Evolutionary conservation across 371 early-diverging fungal species (phyloP).

Genomic region (Apophysomyces sp.): DNA sequence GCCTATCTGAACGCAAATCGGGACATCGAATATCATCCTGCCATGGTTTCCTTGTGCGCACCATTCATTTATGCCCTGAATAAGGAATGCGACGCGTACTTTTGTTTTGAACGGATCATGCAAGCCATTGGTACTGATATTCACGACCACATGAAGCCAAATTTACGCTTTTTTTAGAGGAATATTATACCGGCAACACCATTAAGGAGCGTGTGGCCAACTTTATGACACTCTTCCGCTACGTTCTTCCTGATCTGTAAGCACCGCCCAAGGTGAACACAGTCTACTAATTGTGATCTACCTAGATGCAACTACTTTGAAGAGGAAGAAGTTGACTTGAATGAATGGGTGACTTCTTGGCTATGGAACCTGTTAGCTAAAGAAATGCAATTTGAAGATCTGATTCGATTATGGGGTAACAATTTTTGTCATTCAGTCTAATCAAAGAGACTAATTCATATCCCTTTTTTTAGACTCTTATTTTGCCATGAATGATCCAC

Average conservation of each 20-base stretch:
- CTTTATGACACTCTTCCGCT: constrained; percentile 79
- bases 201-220: constrained; percentile 74
- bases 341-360: constrained; percentile 93
- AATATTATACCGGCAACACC: constrained; percentile 53
- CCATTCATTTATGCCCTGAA: constrained; percentile 79
- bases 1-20: constrained; percentile 81
- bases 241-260: constrained; percentile 69
- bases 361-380: constrained; percentile 75
- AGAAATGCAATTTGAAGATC: constrained; percentile 78
- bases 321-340: constrained; percentile 91
- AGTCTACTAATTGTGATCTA: no score
- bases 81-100: constrained; percentile 80
- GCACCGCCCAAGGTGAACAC: not conserved
- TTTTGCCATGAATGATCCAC: constrained; percentile 69
- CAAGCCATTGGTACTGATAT: constrained; percentile 59
- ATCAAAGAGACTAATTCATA: not conserved
- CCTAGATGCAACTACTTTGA: constrained; percentile 82
- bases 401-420: constrained; percentile 84
- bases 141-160: not conserved
- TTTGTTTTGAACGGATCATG: constrained; percentile 77
- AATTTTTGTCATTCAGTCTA: not conserved
- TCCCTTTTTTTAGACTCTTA: constrained; percentile 61
- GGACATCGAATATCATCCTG: constrained; percentile 74
- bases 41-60: constrained; percentile 78
- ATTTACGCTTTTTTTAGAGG: constrained; percentile 46